These are phyloP conservation scores for Podospora anserina DNA, from an alignment of 495 filamentous ascomycete genomes.

Conservation along the genomic window DNA sequence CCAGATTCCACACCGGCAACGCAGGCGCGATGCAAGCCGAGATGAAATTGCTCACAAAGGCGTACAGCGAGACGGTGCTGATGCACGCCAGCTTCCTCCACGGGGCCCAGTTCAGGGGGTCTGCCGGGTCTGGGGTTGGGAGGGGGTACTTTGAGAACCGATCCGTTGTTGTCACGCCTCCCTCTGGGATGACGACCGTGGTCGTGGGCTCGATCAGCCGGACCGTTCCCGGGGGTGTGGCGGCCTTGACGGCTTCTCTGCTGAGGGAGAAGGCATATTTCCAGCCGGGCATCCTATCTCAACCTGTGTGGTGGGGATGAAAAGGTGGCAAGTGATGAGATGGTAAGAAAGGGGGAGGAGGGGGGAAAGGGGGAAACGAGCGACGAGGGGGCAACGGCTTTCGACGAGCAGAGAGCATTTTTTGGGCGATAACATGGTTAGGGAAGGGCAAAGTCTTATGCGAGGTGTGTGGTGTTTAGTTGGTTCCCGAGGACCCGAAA, in stretches of 20 bases:
- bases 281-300: constrained; percentile 28
- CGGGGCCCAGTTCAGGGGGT: constrained; percentile 33
- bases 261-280: constrained; percentile 31
- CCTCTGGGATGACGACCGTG: background rate
- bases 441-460: background rate
- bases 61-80: constrained; percentile 24
- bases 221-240: constrained; percentile 34
- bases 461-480: background rate
- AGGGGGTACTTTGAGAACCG: constrained; percentile 22
- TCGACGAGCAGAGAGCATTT: background rate
- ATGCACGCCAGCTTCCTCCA: constrained; percentile 32
- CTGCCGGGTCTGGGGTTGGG: constrained; percentile 29
- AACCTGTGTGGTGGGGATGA: background rate
- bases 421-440: background rate
- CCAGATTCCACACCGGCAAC: constrained; percentile 28
- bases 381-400: background rate
- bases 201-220: constrained; percentile 26
- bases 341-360: background rate
- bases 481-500: background rate
- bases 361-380: background rate
- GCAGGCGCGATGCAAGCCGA: constrained; percentile 29
- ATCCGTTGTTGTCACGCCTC: constrained; percentile 14
- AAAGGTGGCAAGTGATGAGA: background rate
- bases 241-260: constrained; percentile 24
- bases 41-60: constrained; percentile 31